These are phyloP conservation scores for Clonostachys sp. DNA, from an alignment of 2,329 filamentous ascomycete species.

Conservation along the genomic window DNA sequence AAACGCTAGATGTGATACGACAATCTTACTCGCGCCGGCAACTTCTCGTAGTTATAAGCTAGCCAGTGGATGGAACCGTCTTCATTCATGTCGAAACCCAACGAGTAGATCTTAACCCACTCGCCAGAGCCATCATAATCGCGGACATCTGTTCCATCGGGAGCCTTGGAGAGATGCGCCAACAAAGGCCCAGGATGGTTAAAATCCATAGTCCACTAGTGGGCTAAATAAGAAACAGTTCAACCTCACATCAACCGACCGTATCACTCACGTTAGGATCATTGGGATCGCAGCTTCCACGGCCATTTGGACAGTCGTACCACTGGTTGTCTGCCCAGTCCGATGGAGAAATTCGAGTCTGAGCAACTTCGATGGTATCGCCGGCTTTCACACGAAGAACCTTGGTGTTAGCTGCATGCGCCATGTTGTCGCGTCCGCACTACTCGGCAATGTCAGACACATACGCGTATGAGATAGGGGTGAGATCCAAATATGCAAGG, in stretches of 20 bases:
- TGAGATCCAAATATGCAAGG: neutral
- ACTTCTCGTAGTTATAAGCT: neutral
- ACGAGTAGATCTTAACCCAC: conserved; percentile 10
- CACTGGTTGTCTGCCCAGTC: neutral
- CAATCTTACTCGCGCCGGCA: neutral
- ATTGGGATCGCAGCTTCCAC: neutral
- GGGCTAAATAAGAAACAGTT: too few relatives aligned
- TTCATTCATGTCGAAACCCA: conserved; percentile 4
- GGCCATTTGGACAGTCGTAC: neutral
- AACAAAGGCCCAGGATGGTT: conserved; percentile 8
- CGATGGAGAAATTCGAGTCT: neutral
- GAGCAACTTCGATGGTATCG: conserved; percentile 1
- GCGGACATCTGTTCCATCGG: conserved; percentile 6
- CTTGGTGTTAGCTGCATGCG: neutral
- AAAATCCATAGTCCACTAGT: conserved; percentile 2
- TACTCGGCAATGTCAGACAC: neutral
- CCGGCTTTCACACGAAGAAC: neutral
- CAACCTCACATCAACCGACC: too few relatives aligned
- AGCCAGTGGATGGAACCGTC: conserved; percentile 1
- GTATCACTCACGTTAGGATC: neutral
- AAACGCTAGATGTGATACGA: neutral
- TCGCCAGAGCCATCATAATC: conserved; percentile 10
- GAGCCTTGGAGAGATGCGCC: conserved; percentile 8
- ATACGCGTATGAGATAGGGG: neutral
- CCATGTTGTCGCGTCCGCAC: conserved; percentile 1